phyloP scores from a whole-genome alignment of 192 early-diverging fungal genomes.

The Allomyces macrogynus region DNA sequence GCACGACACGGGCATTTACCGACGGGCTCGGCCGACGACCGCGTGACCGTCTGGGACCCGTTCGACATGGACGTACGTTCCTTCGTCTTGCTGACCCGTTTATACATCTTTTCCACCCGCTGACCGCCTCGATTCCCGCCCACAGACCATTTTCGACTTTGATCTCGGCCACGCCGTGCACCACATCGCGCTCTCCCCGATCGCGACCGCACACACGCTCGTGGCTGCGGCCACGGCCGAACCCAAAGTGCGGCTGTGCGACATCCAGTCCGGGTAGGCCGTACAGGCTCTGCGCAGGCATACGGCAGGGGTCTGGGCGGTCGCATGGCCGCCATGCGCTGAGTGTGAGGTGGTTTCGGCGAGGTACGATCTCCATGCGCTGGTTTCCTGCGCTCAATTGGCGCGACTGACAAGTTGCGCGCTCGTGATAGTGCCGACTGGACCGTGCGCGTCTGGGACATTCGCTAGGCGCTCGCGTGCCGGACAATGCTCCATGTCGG shows the following conservation, averaged over 20 bases:
- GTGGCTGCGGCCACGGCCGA: background rate
- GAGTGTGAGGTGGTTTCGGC: background rate
- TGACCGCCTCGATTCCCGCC: too few relatives aligned
- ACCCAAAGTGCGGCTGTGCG: background rate
- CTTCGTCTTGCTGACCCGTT: background rate
- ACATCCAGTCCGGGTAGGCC: background rate
- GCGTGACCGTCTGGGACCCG: background rate
- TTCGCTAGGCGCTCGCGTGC: background rate
- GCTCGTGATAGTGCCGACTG: background rate
- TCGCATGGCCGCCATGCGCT: background rate
- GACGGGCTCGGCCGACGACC: background rate
- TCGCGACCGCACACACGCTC: background rate
- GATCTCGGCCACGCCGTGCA: background rate
- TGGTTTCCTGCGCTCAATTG: too few relatives aligned
- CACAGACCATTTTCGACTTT: background rate
- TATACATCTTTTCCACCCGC: background rate
- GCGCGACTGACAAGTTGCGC: too few relatives aligned
- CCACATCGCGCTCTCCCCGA: background rate
- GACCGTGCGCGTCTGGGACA: background rate
- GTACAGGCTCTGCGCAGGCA: background rate
- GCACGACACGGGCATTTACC: background rate
- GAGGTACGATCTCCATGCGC: too few relatives aligned
- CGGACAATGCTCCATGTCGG: background rate
- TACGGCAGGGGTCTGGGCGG: background rate
- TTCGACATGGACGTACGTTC: background rate